These are phyloP conservation scores for Ceratocystis diversiconidia DNA, from an alignment of 2,329 filamentous ascomycete genomes.

Conservation along the genomic window DNA sequence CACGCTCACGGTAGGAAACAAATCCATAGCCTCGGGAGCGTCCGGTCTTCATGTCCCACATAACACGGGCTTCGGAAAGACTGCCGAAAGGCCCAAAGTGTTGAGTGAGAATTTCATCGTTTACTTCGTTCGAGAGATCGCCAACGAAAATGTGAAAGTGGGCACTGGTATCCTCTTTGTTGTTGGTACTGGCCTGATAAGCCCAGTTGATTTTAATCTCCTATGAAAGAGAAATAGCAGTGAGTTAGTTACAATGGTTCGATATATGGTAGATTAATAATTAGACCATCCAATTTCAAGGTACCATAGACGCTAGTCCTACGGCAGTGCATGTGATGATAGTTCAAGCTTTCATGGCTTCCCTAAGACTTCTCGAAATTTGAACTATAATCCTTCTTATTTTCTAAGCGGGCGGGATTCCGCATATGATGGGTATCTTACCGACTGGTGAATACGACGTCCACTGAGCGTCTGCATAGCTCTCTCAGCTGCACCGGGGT, in stretches of 20 bases:
- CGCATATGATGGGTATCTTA: slow-evolving; percentile 33
- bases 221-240: slow-evolving; percentile 31
- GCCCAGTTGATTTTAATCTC: slow-evolving; percentile 99
- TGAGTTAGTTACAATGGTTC: neutral
- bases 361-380: neutral
- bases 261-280: neutral
- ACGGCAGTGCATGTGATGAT: neutral
- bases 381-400: neutral
- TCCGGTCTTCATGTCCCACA: slow-evolving; percentile 99
- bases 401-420: neutral
- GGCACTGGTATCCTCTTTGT: slow-evolving; percentile 93
- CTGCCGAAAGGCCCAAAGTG: slow-evolving; percentile 92
- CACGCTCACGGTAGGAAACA: slow-evolving; percentile 87
- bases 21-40: slow-evolving; percentile 95
- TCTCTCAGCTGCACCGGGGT: slow-evolving; percentile 87
- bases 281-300: neutral
- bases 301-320: neutral
- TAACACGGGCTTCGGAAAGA: slow-evolving; percentile 93
- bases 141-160: slow-evolving; percentile 99
- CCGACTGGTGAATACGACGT: slow-evolving; percentile 84
- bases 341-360: neutral
- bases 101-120: slow-evolving; percentile 84
- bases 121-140: slow-evolving; percentile 95
- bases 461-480: slow-evolving; percentile 97
- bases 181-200: slow-evolving; percentile 86